These are phyloP conservation scores for Trichomonascaceae sp. DNA, from an alignment of 1,139 yeast species.

Conservation along the genomic window DNA sequence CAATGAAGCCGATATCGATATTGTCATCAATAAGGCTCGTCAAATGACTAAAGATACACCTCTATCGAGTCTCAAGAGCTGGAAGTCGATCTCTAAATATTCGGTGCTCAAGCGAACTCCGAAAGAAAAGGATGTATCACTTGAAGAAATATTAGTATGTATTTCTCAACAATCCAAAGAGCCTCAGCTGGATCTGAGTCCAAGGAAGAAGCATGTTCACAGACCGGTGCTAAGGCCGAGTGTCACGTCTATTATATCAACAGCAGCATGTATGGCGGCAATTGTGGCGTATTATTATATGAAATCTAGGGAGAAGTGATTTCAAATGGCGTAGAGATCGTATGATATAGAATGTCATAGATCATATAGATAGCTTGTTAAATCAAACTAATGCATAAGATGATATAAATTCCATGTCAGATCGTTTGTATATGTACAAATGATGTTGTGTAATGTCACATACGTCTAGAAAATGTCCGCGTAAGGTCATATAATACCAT, in stretches of 20 bases:
- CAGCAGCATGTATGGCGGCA: background rate
- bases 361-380: too few species aligned
- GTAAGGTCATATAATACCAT: too few species aligned
- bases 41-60: slow-evolving; percentile 21
- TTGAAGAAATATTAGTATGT: slow-evolving; percentile 1
- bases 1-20: slow-evolving; percentile 16
- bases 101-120: slow-evolving; percentile 25
- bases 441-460: too few species aligned
- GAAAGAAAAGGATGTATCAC: background rate
- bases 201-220: background rate
- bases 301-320: background rate
- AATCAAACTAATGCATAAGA: too few species aligned
- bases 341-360: too few species aligned
- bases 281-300: background rate
- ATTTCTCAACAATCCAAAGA: slow-evolving; percentile 3
- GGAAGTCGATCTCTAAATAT: slow-evolving; percentile 23
- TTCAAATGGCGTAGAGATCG: too few species aligned
- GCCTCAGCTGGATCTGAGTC: slow-evolving; percentile 6
- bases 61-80: slow-evolving; percentile 17
- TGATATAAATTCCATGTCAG: too few species aligned
- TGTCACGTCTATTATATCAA: slow-evolving; percentile 6
- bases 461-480: too few species aligned
- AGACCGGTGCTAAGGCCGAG: background rate
- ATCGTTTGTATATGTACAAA: too few species aligned
- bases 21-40: slow-evolving; percentile 17